A percentile compares a stretch with the other conserved stretches of the same genome.
These are phyloP conservation scores for Entomortierella parvispora DNA, from an alignment of 192 early-diverging fungal genomes.

Conservation along the genomic window DNA sequence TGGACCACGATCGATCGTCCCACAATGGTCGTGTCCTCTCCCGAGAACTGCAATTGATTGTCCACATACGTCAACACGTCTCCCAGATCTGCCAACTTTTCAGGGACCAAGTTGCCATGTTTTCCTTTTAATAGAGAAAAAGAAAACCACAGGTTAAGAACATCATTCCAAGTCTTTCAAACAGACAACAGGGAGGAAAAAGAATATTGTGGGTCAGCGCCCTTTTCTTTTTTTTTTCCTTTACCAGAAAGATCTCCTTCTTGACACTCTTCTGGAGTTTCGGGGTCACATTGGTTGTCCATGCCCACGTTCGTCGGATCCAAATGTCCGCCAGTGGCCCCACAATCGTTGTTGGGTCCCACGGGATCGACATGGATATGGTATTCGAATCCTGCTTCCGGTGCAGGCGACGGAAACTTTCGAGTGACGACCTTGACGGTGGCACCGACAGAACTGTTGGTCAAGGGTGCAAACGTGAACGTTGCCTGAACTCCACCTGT, in stretches of 20 bases:
- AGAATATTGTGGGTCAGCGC: too few relatives aligned
- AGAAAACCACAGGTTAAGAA: background rate
- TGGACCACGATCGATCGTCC: slow-evolving; percentile 40
- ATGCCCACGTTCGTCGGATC: slow-evolving; percentile 16
- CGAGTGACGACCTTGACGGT: slow-evolving; percentile 4
- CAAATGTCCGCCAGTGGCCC: slow-evolving; percentile 34
- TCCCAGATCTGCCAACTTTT: slow-evolving; percentile 7
- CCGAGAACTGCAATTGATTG: slow-evolving; percentile 6
- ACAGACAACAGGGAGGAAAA: background rate
- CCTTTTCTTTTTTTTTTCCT: too few relatives aligned
- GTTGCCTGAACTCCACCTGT: too few relatives aligned
- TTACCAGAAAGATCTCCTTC: slow-evolving; percentile 48
- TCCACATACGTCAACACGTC: slow-evolving; percentile 15
- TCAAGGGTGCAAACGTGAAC: too few relatives aligned
- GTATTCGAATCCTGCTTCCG: slow-evolving; percentile 26
- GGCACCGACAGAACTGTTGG: background rate
- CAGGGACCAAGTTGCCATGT: slow-evolving; percentile 29
- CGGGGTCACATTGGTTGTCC: slow-evolving; percentile 17
- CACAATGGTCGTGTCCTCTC: slow-evolving; percentile 7
- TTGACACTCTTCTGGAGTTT: slow-evolving; percentile 14
- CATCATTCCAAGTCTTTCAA: background rate
- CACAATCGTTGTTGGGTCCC: slow-evolving; percentile 29
- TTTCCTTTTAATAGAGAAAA: slow-evolving; percentile 16
- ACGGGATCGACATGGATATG: slow-evolving; percentile 36
- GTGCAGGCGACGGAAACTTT: background rate